Base-by-base conservation (phyloP, 169 alveolate species). In the Hammondia hammondi region DNA sequence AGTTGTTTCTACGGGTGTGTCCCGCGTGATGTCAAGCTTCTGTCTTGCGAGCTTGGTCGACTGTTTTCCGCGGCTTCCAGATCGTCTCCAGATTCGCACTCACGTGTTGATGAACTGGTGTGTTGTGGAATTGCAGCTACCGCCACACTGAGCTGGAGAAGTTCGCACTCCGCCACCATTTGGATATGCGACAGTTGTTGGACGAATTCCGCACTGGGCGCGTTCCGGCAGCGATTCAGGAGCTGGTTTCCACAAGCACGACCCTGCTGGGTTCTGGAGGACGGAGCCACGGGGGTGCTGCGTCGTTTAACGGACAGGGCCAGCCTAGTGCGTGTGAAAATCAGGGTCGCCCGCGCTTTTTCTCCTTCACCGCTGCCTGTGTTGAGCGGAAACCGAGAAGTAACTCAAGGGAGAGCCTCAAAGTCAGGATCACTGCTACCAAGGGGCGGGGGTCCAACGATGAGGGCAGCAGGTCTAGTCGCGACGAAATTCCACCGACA, bases 141-240 rank as follows among this genome's bases (percentile, higher is more conserved):
- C 52, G 94, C 5, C 90, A 88, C 67, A 91, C 94, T 37, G 94
- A 91, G 70, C 84, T 91, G 85, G 94, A 91, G 91, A 91, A 91
- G 91, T 91, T 91, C 81, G 94, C 94, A 2, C 85, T 88, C 7
- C 91, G 84, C 71, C 94, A 91, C 67, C 91, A 88, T 39, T 71
- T 91, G 39, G 85, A 91, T 56, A 91, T 91, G 57, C 82, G 61
- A 43, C 91, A 87, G 70, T 35, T 91, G 70, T 82, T 91, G 84
- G 94, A 91, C 82, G 94, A 91, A 71, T 81, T 91, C 48, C 90
- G 94, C 21, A 77, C 87, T 12, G 87, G 87, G 48, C 43, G 87
- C 29, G 87, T 77, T 32, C 87, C 87, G 87, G 87, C 48, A 29
- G 87, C 48, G 48, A 77, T 77, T 32, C 87, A 77, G 87, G 87